phyloP scores from a whole-genome alignment of 2,329 filamentous ascomycete species.

The Ilyonectria sp. region DNA sequence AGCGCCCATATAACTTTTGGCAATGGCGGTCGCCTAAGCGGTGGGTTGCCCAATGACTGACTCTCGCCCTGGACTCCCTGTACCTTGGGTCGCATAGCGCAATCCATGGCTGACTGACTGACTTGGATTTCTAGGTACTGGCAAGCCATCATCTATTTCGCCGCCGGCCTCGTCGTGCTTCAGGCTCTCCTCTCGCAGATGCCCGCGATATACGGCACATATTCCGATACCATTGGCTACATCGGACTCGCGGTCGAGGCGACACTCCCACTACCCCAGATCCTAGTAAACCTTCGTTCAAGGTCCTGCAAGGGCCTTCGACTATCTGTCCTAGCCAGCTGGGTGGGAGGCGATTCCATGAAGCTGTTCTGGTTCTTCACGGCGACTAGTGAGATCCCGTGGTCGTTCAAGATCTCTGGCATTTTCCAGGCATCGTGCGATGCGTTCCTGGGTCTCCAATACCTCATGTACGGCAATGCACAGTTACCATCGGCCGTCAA shows the following conservation, averaged over 20 bases:
- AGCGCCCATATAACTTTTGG: constrained; percentile 85
- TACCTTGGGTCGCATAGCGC: not conserved
- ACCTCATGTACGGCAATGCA: constrained; percentile 76
- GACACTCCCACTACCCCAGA: constrained; percentile 85
- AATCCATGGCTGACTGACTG: constrained; percentile 24
- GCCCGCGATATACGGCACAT: constrained; percentile 71
- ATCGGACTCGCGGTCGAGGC: constrained; percentile 86
- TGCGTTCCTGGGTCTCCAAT: constrained; percentile 81
- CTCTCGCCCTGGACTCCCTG: not conserved
- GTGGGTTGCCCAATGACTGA: constrained; percentile 58
- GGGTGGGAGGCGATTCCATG: constrained; percentile 86
- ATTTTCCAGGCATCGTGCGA: constrained; percentile 87
- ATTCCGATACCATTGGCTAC: constrained; percentile 79
- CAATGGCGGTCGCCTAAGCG: constrained; percentile 82
- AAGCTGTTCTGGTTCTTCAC: constrained; percentile 92
- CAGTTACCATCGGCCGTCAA: constrained; percentile 54
- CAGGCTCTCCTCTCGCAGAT: constrained; percentile 78
- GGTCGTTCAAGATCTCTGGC: constrained; percentile 86
- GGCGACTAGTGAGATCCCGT: constrained; percentile 77
- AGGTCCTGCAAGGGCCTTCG: constrained; percentile 84
- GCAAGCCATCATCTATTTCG: constrained; percentile 81
- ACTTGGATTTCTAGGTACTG: constrained; percentile 72
- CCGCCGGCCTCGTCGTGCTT: constrained; percentile 70
- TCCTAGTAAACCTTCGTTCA: constrained; percentile 77
- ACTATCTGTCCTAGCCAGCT: constrained; percentile 81